phyloP scores from a whole-genome alignment of 805 yeast species.

The Teunomyces kruisii region DNA sequence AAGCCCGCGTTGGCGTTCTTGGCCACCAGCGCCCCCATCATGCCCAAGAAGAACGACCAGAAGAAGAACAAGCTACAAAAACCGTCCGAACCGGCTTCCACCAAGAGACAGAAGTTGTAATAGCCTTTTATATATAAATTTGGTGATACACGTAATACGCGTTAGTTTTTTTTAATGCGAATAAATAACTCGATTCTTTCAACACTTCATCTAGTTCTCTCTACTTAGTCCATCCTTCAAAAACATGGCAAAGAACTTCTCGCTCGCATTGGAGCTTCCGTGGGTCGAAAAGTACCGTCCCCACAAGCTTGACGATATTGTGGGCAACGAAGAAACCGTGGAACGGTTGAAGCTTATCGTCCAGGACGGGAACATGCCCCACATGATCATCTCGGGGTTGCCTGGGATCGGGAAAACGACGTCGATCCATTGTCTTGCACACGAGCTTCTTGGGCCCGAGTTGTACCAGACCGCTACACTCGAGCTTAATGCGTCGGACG shows the following conservation, averaged over 20 bases:
- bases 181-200: too few relatives aligned
- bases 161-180: not conserved
- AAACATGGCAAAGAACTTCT: constrained; percentile 10
- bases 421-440: constrained; percentile 85
- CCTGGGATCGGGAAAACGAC: constrained; percentile 99
- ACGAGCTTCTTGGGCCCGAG: constrained; percentile 70
- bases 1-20: constrained; percentile 43
- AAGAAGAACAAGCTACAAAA: constrained; percentile 15
- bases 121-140: too few relatives aligned
- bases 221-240: too few relatives aligned
- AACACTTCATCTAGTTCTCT: too few relatives aligned
- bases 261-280: constrained; percentile 35
- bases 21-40: constrained; percentile 47
- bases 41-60: constrained; percentile 20
- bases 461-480: constrained; percentile 77
- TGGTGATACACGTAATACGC: not conserved
- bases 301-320: constrained; percentile 71
- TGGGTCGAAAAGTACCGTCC: constrained; percentile 97
- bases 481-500: constrained; percentile 95
- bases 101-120: not conserved
- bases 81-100: not conserved
- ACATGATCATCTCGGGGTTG: constrained; percentile 88
- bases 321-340: constrained; percentile 90
- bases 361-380: constrained; percentile 94
- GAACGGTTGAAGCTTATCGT: constrained; percentile 83